These are phyloP conservation scores for Leccinum variicolor DNA, from an alignment of 768 basidiomycete genomes.

Conservation along the genomic window DNA sequence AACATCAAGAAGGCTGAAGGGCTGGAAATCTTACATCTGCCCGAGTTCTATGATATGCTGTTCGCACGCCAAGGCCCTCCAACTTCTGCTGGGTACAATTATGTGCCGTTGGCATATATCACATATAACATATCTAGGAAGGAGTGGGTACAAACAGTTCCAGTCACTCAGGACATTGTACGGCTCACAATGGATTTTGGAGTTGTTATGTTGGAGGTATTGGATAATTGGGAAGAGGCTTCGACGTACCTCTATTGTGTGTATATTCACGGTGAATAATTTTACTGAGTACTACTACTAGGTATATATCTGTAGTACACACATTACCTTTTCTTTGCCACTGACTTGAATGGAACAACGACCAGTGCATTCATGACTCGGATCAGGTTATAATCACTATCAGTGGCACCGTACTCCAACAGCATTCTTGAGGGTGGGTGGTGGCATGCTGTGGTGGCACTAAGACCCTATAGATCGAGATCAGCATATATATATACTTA, in stretches of 20 bases:
- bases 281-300: too few species aligned
- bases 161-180: neutral
- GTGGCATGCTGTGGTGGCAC: too few species aligned
- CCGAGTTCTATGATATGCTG: neutral
- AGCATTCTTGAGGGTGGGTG: too few species aligned
- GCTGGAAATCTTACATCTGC: neutral
- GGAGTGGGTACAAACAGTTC: neutral
- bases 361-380: too few species aligned
- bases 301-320: too few species aligned
- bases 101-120: neutral
- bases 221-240: neutral
- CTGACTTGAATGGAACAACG: too few species aligned
- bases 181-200: neutral
- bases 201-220: neutral
- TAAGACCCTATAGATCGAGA: too few species aligned
- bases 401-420: too few species aligned
- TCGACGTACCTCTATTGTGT: neutral
- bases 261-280: neutral
- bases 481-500: too few species aligned
- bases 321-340: too few species aligned
- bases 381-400: too few species aligned
- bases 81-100: neutral
- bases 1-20: neutral
- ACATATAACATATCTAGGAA: neutral
- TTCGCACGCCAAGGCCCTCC: neutral